Conservation (phyloP, 805 yeast species). For the Sungouiozyma intestinalis region DNA sequence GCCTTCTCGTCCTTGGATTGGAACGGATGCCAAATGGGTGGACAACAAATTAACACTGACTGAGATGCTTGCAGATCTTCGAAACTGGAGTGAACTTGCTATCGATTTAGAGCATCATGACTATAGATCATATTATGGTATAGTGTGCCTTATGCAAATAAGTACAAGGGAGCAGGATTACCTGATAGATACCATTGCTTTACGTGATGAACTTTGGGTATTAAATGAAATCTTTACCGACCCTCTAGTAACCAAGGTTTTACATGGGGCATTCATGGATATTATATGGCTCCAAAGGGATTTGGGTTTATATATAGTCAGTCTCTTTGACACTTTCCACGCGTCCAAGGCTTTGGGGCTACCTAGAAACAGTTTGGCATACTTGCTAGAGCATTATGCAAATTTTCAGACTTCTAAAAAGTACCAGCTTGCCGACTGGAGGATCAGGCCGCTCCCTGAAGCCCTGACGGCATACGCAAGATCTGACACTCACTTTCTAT, state of each 20-base stretch:
- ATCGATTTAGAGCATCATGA: constrained; percentile 96
- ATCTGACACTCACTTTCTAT: constrained; percentile 86
- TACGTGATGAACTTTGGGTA: constrained; percentile 57
- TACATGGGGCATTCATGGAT: constrained; percentile 97
- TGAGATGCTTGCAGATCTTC: constrained; percentile 45
- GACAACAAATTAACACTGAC: constrained; percentile 44
- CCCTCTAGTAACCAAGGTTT: constrained; percentile 73
- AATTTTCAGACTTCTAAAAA: constrained; percentile 82
- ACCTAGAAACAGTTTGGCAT: constrained; percentile 77
- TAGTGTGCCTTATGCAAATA: constrained; percentile 89
- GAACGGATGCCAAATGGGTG: constrained; percentile 60
- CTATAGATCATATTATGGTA: constrained; percentile 77
- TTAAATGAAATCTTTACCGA: constrained; percentile 72
- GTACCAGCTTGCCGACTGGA: constrained; percentile 96
- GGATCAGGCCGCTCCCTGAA: constrained; percentile 69
- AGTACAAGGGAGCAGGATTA: constrained; percentile 75
- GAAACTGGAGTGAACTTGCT: constrained; percentile 55
- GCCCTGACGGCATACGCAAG: constrained; percentile 82
- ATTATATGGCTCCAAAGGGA: constrained; percentile 95
- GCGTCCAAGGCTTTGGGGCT: constrained; percentile 76
- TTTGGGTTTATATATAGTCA: constrained; percentile 80
- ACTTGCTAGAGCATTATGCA: constrained; percentile 68
- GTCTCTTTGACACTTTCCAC: constrained; percentile 84
- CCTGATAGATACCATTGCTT: constrained; percentile 72
- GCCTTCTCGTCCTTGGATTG: constrained; percentile 53